Evolutionary conservation across 2,329 filamentous ascomycete species (phyloP).

Genomic region (Cercospora sesami): DNA sequence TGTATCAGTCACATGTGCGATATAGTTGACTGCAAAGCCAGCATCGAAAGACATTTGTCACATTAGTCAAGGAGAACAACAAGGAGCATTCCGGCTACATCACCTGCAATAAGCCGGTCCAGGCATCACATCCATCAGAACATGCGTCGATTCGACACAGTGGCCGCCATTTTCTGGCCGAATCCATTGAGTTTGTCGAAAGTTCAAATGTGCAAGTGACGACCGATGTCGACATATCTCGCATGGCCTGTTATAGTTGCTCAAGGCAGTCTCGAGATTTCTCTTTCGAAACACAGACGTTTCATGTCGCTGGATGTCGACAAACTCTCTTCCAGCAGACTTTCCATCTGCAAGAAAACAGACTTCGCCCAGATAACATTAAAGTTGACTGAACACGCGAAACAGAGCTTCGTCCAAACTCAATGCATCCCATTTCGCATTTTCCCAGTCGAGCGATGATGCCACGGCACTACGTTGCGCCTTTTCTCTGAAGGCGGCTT

Average conservation of each 20-base stretch:
- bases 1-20: neutral
- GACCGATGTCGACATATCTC: neutral
- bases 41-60: neutral
- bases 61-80: neutral
- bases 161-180: neutral
- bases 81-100: neutral
- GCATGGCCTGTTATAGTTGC: neutral
- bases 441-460: slow-evolving; percentile 7
- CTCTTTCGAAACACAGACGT: neutral
- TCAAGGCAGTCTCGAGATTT: neutral
- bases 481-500: neutral
- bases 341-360: slow-evolving; percentile 2
- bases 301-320: neutral
- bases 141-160: neutral
- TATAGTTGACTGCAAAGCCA: neutral
- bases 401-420: slow-evolving; percentile 2
- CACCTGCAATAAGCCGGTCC: neutral
- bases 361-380: neutral
- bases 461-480: neutral
- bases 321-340: slow-evolving; percentile 6
- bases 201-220: neutral
- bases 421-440: slow-evolving; percentile 12
- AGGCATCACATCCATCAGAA: neutral
- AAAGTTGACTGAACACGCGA: slow-evolving; percentile 5
- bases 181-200: neutral